These are phyloP conservation scores for Cryptococcus sp. DNA, from an alignment of 1,284 basidiomycete genomes.

Conservation along the genomic window DNA sequence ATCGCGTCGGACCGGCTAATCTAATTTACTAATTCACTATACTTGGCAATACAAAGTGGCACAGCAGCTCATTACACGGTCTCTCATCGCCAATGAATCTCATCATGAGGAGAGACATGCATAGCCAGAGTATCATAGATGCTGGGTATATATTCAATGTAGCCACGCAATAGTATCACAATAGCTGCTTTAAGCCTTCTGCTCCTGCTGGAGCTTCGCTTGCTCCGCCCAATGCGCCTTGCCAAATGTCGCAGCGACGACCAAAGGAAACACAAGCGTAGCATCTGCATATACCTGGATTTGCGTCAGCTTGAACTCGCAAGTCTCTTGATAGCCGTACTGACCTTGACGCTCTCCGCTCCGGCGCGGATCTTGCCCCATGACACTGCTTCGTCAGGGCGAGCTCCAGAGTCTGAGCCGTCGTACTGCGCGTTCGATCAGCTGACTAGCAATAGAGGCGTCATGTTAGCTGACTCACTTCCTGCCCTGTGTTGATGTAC, in stretches of 20 bases:
- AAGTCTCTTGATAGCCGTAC: background rate
- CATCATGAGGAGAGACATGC: no score
- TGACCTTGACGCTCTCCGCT: constrained; percentile 87
- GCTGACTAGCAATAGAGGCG: background rate
- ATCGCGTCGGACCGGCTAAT: no score
- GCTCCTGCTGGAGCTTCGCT: no score
- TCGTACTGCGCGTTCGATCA: constrained; percentile 63
- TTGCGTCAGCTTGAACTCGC: constrained; percentile 2
- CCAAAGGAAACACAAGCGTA: constrained; percentile 83
- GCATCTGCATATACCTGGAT: constrained; percentile 63
- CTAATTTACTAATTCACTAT: no score
- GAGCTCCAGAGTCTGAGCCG: constrained; percentile 94
- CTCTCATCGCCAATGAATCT: background rate
- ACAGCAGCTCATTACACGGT: background rate
- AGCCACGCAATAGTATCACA: no score
- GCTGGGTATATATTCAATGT: background rate
- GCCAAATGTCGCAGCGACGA: constrained; percentile 84
- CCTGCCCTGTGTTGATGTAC: constrained; percentile 98
- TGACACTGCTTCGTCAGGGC: constrained; percentile 97
- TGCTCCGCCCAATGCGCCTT: constrained; percentile 56
- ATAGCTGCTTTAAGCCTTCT: no score
- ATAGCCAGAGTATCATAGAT: no score
- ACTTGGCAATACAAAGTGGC: background rate
- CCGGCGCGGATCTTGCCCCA: constrained; percentile 97
- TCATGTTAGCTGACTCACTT: constrained; percentile 50